Evolutionary conservation across 495 filamentous ascomycete species (phyloP), one percentile per base, ranked within the genome.

Genomic region (Xylaria flabelliformis): DNA sequence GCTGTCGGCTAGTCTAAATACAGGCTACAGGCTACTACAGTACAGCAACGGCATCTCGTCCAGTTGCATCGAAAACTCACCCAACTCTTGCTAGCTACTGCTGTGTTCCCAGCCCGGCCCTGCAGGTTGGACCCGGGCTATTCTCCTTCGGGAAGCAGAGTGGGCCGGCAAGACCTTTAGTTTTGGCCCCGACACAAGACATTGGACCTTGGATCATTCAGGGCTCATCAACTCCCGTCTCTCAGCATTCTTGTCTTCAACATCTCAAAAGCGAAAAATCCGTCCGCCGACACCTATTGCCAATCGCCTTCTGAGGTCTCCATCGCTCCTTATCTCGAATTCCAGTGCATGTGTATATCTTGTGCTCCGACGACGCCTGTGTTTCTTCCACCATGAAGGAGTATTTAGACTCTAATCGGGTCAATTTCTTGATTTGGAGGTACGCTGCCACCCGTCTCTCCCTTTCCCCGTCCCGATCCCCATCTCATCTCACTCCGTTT

Each of bases 381-480:
- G 42, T 24, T 70, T 73, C 70, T 44, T 70, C 80, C 76, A 83
- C 76, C 69, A 87, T 88, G 86, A 89, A 89, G 80, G 87, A 89
- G 78, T 76, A 83, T 72, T 88, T 99, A 78, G 92, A 93, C 82
- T 95, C 94, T 73, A 90, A 98, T 86, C 92, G 95, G 84, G 90
- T 98, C 85, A 99, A 98, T 88, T 98, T 95, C 87, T 87, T 99
- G 84, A 93, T 99, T 86, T 97, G 94, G 93, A 94, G 94, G 93
- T 98, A 88, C 82, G 93, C 88, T 76, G 74, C 71, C 62, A 56
- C 62, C 67, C 34, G 55, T 62, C 32, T 62, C 32, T 44, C 68
- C 67, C 41, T 67, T 74, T 70, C 59, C 72, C 73, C 56, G 74
- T 73, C 70, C 72, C 70, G 72, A 67, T 67, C 75, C 71, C 70